Percentiles rank a stretch among this genome's conserved stretches.
Evolutionary conservation across 129 eudicot genomes (phyloP).

Genomic region (Arctium lappa): DNA sequence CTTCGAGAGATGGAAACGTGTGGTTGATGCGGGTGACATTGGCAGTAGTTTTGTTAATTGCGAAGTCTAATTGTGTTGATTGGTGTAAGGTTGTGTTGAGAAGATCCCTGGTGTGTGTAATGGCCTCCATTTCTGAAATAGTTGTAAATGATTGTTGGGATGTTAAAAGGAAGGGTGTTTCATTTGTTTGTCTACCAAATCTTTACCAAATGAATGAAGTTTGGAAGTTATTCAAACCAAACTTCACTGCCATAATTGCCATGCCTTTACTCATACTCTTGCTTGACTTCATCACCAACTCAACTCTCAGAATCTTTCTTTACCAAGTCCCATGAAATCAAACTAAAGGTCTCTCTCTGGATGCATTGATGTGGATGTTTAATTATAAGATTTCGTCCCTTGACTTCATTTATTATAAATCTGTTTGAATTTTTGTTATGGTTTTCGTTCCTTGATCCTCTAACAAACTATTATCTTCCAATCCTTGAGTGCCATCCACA

Average conservation of each 20-base stretch:
- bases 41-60: slow-evolving; percentile 33
- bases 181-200: slow-evolving; percentile 18
- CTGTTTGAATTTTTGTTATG: too few relatives aligned
- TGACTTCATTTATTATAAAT: too few relatives aligned
- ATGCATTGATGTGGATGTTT: too few relatives aligned
- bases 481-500: too few relatives aligned
- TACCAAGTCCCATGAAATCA: too few relatives aligned
- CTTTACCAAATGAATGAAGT: slow-evolving; percentile 37
- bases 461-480: too few relatives aligned
- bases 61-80: slow-evolving; percentile 44
- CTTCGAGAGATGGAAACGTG: slow-evolving; percentile 33
- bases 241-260: slow-evolving; percentile 45
- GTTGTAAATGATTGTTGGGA: neutral
- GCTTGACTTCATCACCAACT: slow-evolving; percentile 6
- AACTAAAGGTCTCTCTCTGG: too few relatives aligned
- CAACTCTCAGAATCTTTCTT: too few relatives aligned
- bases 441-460: too few relatives aligned
- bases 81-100: slow-evolving; percentile 50
- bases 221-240: slow-evolving; percentile 55
- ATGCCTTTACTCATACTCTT: slow-evolving; percentile 42
- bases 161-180: neutral
- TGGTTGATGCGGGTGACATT: slow-evolving; percentile 37
- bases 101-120: slow-evolving; percentile 51
- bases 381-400: too few relatives aligned
- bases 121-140: slow-evolving; percentile 3